Conservation (phyloP, 176 grass and related monocot genomes). For the Oryza glumipatula region DNA sequence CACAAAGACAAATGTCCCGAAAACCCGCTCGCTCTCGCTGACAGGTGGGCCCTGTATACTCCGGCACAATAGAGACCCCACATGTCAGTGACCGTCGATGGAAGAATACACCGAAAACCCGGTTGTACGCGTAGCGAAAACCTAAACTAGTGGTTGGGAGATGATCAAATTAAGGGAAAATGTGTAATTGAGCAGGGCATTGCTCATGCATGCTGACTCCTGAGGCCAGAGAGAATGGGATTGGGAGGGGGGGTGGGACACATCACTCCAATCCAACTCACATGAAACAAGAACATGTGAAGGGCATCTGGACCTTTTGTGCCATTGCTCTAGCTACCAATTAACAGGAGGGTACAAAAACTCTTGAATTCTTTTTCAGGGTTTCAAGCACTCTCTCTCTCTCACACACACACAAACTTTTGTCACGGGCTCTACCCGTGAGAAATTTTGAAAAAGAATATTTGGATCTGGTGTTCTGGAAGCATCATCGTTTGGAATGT, state of each 20-base stretch:
- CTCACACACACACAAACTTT: background rate
- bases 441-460: background rate
- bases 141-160: conserved; percentile 20
- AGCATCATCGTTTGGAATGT: conserved; percentile 49
- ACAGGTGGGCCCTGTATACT: background rate
- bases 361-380: conserved; percentile 13
- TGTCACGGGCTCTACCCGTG: conserved; percentile 39
- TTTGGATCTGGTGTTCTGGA: conserved; percentile 25
- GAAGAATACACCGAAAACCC: background rate
- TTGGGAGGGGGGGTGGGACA: background rate
- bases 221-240: background rate
- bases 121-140: background rate
- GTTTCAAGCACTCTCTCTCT: background rate
- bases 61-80: background rate
- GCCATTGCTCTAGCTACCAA: background rate
- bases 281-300: conserved; percentile 81
- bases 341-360: conserved; percentile 12
- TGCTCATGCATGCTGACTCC: background rate
- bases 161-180: background rate
- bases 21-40: background rate
- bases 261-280: conserved; percentile 27
- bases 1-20: background rate
- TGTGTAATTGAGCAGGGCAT: background rate
- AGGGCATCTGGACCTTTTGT: conserved; percentile 35
- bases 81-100: no score